phyloP scores from a whole-genome alignment of 192 early-diverging fungal species.

The Rhizoclosmatium sp. region DNA sequence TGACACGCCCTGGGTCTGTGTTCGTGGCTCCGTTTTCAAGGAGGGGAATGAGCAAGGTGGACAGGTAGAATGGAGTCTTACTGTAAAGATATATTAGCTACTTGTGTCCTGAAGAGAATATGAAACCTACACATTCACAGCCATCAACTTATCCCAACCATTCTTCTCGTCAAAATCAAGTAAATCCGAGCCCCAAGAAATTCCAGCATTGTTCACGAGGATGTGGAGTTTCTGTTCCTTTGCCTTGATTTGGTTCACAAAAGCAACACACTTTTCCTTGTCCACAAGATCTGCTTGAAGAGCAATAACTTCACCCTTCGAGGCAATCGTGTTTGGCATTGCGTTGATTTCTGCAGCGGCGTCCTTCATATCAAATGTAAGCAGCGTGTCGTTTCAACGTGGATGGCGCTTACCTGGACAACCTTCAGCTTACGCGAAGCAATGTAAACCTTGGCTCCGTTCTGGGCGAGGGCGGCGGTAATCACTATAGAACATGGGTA shows the following conservation, averaged over 20 bases:
- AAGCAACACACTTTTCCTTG: conserved; percentile 59
- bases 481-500: conserved; percentile 57
- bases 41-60: conserved; percentile 61
- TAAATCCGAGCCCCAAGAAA: conserved; percentile 55
- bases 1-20: conserved; percentile 75
- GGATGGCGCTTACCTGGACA: conserved; percentile 17
- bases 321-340: conserved; percentile 46
- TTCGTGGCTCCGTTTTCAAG: conserved; percentile 64
- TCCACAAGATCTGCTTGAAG: conserved; percentile 78
- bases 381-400: no score
- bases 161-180: conserved; percentile 57
- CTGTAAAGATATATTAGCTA: neutral
- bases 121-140: conserved; percentile 82
- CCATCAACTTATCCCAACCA: conserved; percentile 73
- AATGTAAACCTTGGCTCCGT: conserved; percentile 93
- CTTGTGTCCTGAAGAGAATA: conserved; percentile 71
- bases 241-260: conserved; percentile 64
- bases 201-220: conserved; percentile 84
- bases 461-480: conserved; percentile 75
- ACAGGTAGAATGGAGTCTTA: neutral
- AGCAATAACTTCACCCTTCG: conserved; percentile 74
- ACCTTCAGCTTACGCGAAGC: conserved; percentile 73
- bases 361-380: conserved; percentile 16
- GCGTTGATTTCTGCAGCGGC: conserved; percentile 72
- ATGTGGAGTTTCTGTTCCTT: conserved; percentile 74